phyloP scores from a whole-genome alignment of 768 basidiomycete genomes.

The Kwoniella botswanensis region DNA sequence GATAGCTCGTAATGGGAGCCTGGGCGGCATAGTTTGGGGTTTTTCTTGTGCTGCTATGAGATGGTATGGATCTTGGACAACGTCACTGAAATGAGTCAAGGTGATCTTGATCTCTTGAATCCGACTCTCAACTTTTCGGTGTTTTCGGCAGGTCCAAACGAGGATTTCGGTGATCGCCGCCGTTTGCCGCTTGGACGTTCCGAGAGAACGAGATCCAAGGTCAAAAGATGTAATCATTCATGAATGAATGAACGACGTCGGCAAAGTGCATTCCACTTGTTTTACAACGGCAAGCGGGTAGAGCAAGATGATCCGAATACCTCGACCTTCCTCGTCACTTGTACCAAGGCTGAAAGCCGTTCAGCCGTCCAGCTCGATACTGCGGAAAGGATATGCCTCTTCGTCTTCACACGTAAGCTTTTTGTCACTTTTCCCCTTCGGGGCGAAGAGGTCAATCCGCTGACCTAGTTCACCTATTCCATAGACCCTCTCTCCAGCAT shows the following conservation, averaged over 20 bases:
- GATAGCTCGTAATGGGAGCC: conserved; percentile 18
- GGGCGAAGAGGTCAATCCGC: background rate
- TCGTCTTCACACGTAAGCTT: conserved; percentile 17
- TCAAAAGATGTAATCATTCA: background rate
- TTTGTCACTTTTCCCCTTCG: background rate
- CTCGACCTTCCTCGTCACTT: conserved; percentile 12
- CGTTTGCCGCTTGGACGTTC: background rate
- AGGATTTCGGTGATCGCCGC: conserved; percentile 16
- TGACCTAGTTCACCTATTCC: background rate
- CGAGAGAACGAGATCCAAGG: background rate
- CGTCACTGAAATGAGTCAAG: no score
- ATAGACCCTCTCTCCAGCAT: conserved; percentile 22
- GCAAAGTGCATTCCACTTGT: conserved; percentile 15
- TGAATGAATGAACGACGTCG: conserved; percentile 2
- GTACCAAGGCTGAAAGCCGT: background rate
- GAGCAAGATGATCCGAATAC: conserved; percentile 27
- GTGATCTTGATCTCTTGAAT: no score
- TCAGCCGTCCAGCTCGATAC: background rate
- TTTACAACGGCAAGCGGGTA: background rate
- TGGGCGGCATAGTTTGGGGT: conserved; percentile 18
- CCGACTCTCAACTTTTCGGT: background rate
- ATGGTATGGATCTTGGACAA: background rate
- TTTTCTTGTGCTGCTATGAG: background rate
- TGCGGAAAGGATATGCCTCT: conserved; percentile 21
- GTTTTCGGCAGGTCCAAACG: background rate